Evolutionary conservation across 2,329 filamentous ascomycete species (phyloP).

Genomic region (Alternaria triticina): DNA sequence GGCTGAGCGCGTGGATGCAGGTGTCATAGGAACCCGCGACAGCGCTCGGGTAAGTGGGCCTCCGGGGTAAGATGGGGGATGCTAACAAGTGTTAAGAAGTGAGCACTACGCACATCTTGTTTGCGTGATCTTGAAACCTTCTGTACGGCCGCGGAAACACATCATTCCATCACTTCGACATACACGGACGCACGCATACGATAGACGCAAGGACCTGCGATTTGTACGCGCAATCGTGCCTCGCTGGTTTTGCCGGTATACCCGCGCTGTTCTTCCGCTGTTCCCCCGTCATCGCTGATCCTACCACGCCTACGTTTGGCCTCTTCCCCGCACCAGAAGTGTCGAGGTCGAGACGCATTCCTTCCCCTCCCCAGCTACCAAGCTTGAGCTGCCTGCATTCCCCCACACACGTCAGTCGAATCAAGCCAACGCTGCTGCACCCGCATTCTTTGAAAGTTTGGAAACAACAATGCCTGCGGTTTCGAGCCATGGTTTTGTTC

Average conservation of each 20-base stretch:
- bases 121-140: neutral
- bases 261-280: neutral
- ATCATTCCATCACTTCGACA: neutral
- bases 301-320: neutral
- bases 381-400: neutral
- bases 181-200: neutral
- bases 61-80: neutral
- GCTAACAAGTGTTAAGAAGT: neutral
- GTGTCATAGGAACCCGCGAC: conserved; percentile 12
- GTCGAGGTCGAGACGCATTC: neutral
- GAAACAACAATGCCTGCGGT: conserved; percentile 19
- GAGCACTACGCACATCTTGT: neutral
- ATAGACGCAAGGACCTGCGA: neutral
- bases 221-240: neutral
- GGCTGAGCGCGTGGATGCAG: conserved; percentile 13
- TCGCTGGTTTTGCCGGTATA: neutral
- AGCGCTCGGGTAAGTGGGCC: conserved; percentile 1
- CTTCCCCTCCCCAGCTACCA: neutral
- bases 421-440: neutral
- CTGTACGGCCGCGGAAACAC: neutral
- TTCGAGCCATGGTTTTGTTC: neutral
- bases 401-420: neutral
- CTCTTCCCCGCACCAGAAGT: neutral
- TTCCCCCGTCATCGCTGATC: neutral
- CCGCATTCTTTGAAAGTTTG: neutral